Evolutionary conservation across 805 yeast species (phyloP).

Genomic region (Limtongia smithiae): DNA sequence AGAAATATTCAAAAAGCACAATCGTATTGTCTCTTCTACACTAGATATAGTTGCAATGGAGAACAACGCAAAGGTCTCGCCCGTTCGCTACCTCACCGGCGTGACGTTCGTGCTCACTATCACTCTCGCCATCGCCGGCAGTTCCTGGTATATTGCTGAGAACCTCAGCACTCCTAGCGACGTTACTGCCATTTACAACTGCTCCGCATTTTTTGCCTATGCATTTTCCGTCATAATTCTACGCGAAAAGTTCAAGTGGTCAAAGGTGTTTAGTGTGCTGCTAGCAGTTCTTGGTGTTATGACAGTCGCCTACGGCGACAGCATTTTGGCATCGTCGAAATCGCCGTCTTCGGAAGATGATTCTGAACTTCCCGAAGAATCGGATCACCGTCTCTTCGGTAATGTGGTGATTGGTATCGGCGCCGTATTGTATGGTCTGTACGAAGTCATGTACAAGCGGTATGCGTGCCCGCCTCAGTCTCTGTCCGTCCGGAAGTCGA

Average conservation of each 20-base stretch:
- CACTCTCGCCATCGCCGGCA: constrained; percentile 70
- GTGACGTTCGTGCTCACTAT: constrained; percentile 48
- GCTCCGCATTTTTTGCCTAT: constrained; percentile 85
- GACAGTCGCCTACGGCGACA: constrained; percentile 59
- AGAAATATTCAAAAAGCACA: constrained; percentile 27
- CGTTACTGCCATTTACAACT: constrained; percentile 85
- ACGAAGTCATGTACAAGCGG: constrained; percentile 79
- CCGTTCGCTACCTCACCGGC: constrained; percentile 47
- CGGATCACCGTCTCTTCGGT: constrained; percentile 44
- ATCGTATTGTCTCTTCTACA: constrained; percentile 29
- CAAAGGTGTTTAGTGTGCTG: constrained; percentile 63
- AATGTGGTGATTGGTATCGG: constrained; percentile 69
- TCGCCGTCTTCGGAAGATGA: constrained; percentile 1
- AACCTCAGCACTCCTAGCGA: constrained; percentile 75
- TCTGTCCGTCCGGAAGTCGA: constrained; percentile 63
- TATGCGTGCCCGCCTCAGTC: constrained; percentile 69
- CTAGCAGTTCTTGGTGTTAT: constrained; percentile 74
- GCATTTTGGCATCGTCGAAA: neutral
- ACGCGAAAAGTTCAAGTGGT: constrained; percentile 58
- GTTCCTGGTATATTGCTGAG: constrained; percentile 84
- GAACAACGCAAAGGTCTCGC: constrained; percentile 33
- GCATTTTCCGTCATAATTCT: constrained; percentile 75
- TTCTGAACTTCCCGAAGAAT: neutral
- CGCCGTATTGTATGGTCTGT: constrained; percentile 41
- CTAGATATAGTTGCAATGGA: constrained; percentile 26